Conservation (phyloP, 768 basidiomycete species). For the Lactifluus volemus region DNA sequence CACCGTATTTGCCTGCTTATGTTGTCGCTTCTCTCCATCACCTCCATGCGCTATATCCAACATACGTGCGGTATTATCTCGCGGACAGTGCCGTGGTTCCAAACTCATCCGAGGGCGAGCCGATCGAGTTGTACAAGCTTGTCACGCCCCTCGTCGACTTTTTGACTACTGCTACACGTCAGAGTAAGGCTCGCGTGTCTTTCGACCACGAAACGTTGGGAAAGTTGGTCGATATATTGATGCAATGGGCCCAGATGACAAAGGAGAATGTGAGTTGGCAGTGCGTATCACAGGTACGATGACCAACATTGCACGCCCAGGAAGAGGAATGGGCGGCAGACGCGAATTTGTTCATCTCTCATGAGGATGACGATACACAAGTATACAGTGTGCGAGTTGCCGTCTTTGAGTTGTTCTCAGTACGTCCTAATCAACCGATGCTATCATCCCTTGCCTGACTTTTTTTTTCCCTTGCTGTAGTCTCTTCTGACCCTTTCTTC, state of each 20-base stretch:
- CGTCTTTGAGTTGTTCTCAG: constrained; percentile 75
- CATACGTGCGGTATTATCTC: constrained; percentile 56
- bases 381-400: constrained; percentile 76
- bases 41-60: constrained; percentile 47
- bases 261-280: constrained; percentile 63
- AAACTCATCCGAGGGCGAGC: constrained; percentile 63
- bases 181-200: constrained; percentile 58
- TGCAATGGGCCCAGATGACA: constrained; percentile 80
- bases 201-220: constrained; percentile 42
- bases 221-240: constrained; percentile 44
- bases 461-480: constrained; percentile 26
- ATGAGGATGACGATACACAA: constrained; percentile 89
- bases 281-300: not conserved
- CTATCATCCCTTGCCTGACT: not conserved
- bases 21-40: constrained; percentile 50
- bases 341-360: constrained; percentile 86
- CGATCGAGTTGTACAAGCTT: constrained; percentile 67
- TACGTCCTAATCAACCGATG: constrained; percentile 27
- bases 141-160: constrained; percentile 79
- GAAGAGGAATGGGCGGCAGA: constrained; percentile 88
- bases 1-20: constrained; percentile 53
- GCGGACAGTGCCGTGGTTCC: constrained; percentile 47
- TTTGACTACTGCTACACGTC: constrained; percentile 53
- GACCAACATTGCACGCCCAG: constrained; percentile 31
- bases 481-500: constrained; percentile 49